Evolutionary conservation across 2,329 filamentous ascomycete species (phyloP).

Genomic region (Myriosclerotinia scirpicola): DNA sequence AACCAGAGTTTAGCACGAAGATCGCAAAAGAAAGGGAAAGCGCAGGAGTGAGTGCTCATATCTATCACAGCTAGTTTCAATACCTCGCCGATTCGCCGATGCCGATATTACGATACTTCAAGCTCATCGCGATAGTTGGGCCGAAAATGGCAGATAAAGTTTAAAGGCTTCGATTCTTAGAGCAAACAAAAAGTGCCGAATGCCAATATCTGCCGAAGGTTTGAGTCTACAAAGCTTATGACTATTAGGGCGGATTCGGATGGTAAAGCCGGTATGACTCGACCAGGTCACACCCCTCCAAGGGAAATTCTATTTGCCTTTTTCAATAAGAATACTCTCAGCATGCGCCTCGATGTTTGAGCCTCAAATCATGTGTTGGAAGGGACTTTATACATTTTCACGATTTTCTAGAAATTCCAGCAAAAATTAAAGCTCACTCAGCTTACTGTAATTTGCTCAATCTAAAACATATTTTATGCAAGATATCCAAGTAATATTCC

Average conservation of each 20-base stretch:
- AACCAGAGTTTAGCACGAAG: not conserved
- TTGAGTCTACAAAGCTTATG: not conserved
- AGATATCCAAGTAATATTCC: not conserved
- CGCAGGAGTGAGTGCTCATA: not conserved
- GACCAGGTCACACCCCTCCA: constrained; percentile 1
- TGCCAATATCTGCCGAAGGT: not conserved
- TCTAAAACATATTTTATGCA: not conserved
- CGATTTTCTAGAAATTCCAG: not conserved
- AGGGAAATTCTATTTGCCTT: not conserved
- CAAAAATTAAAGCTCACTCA: not conserved
- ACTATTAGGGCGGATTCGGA: not conserved
- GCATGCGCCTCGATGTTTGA: not conserved
- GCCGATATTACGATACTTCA: not conserved
- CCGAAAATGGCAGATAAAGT: constrained; percentile 6
- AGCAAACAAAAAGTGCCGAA: not conserved
- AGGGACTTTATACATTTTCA: not conserved
- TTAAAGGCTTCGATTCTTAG: not conserved
- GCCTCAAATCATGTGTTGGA: not conserved
- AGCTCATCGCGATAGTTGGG: not conserved
- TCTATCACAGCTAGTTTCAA: not conserved
- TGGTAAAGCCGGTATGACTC: not conserved
- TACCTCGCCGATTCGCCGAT: not conserved
- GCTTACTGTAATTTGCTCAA: not conserved
- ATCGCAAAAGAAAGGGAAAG: not conserved
- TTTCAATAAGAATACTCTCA: not conserved